Evolutionary conservation across 352 stramenopile genomes (phyloP).

Genomic region (Thraustotheca clavata): DNA sequence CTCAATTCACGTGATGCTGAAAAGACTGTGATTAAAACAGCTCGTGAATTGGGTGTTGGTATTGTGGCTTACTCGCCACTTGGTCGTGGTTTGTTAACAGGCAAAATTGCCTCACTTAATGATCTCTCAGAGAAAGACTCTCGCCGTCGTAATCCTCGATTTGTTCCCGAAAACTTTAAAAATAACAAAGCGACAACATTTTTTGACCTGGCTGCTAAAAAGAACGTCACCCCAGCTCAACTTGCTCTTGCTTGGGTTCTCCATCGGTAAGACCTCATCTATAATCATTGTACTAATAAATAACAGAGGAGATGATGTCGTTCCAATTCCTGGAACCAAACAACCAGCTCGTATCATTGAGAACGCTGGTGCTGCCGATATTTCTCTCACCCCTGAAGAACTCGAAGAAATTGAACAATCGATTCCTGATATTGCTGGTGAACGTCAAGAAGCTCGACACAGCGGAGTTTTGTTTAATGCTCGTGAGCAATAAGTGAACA

Average conservation of each 20-base stretch:
- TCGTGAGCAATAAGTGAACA: neutral
- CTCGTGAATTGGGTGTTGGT: conserved; percentile 22
- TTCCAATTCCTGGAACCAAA: conserved; percentile 29
- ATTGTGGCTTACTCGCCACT: conserved; percentile 25
- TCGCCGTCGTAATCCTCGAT: conserved; percentile 1
- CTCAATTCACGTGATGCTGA: conserved; percentile 18
- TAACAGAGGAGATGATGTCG: conserved; percentile 23
- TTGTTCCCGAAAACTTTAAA: conserved; percentile 1
- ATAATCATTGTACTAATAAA: too few species aligned
- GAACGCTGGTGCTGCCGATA: conserved; percentile 15
- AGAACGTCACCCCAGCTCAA: conserved; percentile 24
- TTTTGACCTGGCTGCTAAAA: conserved; percentile 16
- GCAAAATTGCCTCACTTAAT: conserved; percentile 1
- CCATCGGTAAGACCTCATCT: conserved; percentile 21
- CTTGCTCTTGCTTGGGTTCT: conserved; percentile 27
- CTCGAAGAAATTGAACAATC: neutral
- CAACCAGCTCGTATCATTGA: conserved; percentile 14
- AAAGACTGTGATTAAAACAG: conserved; percentile 14
- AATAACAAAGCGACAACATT: neutral
- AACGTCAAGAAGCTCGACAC: neutral
- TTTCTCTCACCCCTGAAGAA: neutral
- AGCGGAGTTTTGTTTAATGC: too few species aligned
- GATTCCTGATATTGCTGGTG: neutral
- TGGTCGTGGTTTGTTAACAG: conserved; percentile 16
- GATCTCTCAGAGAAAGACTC: conserved; percentile 11